These are phyloP conservation scores for Diversispora eburnea DNA, from an alignment of 192 early-diverging fungal genomes.

Conservation along the genomic window DNA sequence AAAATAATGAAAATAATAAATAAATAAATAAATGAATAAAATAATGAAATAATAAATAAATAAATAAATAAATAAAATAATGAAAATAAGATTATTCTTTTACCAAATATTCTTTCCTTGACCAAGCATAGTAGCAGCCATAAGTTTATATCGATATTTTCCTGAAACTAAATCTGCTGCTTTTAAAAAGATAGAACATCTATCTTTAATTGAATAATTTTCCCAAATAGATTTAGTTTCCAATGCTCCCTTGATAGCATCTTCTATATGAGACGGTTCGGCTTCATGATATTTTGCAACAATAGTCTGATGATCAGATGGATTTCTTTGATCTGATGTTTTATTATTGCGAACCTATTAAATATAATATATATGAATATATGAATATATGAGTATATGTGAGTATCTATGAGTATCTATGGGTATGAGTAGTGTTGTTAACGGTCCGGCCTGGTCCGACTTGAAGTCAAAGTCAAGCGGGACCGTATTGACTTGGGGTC, in stretches of 20 bases:
- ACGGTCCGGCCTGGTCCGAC: no score
- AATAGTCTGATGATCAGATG: constrained; percentile 76
- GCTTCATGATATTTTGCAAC: constrained; percentile 86
- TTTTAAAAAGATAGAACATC: constrained; percentile 93
- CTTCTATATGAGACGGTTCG: constrained; percentile 60
- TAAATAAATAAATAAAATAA: not conserved
- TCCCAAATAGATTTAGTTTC: constrained; percentile 87
- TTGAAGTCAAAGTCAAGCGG: no score
- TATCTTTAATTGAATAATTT: constrained; percentile 88
- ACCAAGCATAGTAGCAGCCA: constrained; percentile 97
- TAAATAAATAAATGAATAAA: not conserved
- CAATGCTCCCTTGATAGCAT: constrained; percentile 86
- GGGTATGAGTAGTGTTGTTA: not conserved
- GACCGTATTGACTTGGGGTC: no score
- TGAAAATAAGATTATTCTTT: not conserved
- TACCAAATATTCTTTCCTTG: constrained; percentile 96
- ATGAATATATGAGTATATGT: not conserved
- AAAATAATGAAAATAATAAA: not conserved
- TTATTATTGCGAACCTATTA: constrained; percentile 53
- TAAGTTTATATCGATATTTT: constrained; percentile 84
- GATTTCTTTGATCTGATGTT: constrained; percentile 71
- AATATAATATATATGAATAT: not conserved
- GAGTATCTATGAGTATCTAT: not conserved
- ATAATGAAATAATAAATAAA: not conserved
- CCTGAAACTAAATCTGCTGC: constrained; percentile 88